Evolutionary conservation across 1,284 basidiomycete genomes (phyloP), one percentile per base, ranked within the genome.

Genomic region (Cryptococcus amylolentus): DNA sequence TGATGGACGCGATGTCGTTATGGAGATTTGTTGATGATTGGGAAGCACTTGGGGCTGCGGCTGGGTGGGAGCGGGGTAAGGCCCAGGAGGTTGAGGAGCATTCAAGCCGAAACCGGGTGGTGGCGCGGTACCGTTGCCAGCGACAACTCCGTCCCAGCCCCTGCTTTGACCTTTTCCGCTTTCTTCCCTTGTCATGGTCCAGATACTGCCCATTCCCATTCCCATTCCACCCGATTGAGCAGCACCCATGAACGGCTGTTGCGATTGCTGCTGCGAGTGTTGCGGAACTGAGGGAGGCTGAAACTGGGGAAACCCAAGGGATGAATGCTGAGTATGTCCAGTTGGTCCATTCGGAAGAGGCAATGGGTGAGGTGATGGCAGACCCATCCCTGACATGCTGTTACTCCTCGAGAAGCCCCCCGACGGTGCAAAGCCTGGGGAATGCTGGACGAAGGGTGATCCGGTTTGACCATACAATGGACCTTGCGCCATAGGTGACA

Each of bases 151-250:
- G 48, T 23, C 49, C 13, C 43, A 35, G 31, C 31, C 52, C 31
- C 55, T 54, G 27, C 51, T 54, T 28, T 55, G 48, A 10, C 70
- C 68, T 51, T 66, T 60, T 28, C 64, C 64, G 31, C 62, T 65
- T 46, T 69, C 67, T 43, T 69, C 68, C 6, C 69, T 54, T 14
- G 62, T 66, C 67, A 72, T 69, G 5, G 65, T 62, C 70, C 70
- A 72, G 38, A 72, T 72, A 18, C 49, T 51, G 7, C 52, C 52
- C 13, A 12, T 9, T 16, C 27, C 18, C 41, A 23, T n/a, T 10
- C 9, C 41, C 20, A 42, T 42, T 10, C 18, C 7, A 13, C 45
- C 45, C 20, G 27, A 5, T 35, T 35, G 31, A 6, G 31, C 31
- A 10, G 7, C 31, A 10, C 31, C 31, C 31, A 35, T 35, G 10